phyloP scores from a whole-genome alignment of 805 yeast species.

The Kodamaea leandrae region DNA sequence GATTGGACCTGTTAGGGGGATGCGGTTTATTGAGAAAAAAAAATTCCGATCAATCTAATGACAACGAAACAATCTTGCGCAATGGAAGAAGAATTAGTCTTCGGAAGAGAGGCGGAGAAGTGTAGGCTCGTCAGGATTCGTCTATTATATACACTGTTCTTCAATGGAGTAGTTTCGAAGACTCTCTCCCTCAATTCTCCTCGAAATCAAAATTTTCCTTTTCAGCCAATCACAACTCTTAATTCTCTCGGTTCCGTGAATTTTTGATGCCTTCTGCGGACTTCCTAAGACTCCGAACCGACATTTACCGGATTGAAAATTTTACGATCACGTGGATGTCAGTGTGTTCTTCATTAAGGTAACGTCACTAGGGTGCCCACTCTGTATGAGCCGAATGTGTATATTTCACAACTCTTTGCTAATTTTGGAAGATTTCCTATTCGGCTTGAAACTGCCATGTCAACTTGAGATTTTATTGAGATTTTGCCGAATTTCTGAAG shows the following conservation, averaged over 20 bases:
- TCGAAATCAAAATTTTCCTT: neutral
- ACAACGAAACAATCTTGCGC: too few species aligned
- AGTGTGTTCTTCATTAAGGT: too few species aligned
- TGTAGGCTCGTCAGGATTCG: neutral
- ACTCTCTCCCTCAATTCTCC: too few species aligned
- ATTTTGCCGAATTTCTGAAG: too few species aligned
- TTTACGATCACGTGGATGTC: slow-evolving; percentile 5
- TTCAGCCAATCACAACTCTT: slow-evolving; percentile 6
- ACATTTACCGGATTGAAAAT: slow-evolving; percentile 3
- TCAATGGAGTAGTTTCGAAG: too few species aligned
- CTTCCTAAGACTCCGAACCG: slow-evolving; percentile 10
- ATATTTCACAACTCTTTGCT: too few species aligned
- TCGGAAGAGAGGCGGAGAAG: neutral
- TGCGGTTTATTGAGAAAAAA: slow-evolving; percentile 1
- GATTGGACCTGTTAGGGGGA: slow-evolving; percentile 5
- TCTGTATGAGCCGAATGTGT: too few species aligned
- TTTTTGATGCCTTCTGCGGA: slow-evolving; percentile 4
- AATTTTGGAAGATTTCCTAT: too few species aligned
- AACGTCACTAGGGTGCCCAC: too few species aligned
- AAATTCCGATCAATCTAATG: neutral
- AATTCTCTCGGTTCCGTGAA: slow-evolving; percentile 6
- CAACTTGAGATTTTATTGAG: too few species aligned
- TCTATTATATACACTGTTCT: neutral
- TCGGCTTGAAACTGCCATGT: too few species aligned
- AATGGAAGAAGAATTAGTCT: neutral